Conservation (phyloP, 257 asterid species). For the Solanum pennellii region DNA sequence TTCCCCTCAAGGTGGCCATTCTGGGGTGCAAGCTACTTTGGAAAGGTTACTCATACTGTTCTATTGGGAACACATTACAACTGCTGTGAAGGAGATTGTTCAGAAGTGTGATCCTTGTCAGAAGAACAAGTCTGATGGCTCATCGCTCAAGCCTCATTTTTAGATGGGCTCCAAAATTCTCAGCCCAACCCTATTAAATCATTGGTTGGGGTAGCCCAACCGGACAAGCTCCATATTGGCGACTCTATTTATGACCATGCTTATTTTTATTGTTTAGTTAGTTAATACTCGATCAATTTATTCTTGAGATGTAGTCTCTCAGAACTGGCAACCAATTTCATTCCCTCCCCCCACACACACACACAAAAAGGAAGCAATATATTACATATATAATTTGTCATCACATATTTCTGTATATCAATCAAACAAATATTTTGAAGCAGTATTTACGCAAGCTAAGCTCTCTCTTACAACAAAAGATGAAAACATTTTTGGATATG, state of each 20-base stretch:
- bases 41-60: neutral
- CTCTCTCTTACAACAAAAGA: neutral
- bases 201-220: neutral
- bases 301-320: neutral
- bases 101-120: neutral
- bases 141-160: neutral
- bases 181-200: neutral
- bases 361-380: neutral
- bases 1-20: neutral
- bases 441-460: neutral
- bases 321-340: neutral
- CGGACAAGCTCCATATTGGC: neutral
- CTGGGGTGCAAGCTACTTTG: neutral
- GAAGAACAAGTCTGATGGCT: neutral
- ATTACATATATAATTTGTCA: neutral
- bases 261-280: neutral
- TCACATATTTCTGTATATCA: neutral
- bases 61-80: neutral
- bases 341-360: neutral
- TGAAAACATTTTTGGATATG: neutral
- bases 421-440: neutral
- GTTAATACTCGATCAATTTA: neutral
- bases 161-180: neutral
- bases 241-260: neutral
- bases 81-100: neutral